Evolutionary conservation across 768 basidiomycete genomes (phyloP).

Genomic region (Tricholoma terreum): DNA sequence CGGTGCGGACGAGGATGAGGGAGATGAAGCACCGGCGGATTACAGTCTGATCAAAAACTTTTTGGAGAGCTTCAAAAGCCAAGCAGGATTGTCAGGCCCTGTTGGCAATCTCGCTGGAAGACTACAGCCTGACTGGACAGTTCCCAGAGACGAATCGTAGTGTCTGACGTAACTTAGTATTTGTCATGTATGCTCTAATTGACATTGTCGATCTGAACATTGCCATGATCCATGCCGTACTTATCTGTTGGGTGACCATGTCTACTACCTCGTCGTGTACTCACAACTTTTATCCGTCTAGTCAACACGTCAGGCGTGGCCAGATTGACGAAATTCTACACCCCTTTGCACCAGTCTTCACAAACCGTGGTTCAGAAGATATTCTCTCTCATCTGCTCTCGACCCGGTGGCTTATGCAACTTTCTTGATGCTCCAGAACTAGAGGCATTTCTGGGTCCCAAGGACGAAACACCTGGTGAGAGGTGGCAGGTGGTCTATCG

Average conservation of each 20-base stretch:
- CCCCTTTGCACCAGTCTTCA: slow-evolving; percentile 64
- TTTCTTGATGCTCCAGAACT: slow-evolving; percentile 93
- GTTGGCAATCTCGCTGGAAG: slow-evolving; percentile 88
- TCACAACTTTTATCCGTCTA: slow-evolving; percentile 21
- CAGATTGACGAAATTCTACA: slow-evolving; percentile 86
- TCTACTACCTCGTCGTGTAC: background rate
- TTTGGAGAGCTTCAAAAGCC: slow-evolving; percentile 92
- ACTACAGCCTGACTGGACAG: slow-evolving; percentile 67
- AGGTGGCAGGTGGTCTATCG: slow-evolving; percentile 89
- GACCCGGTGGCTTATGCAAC: slow-evolving; percentile 86
- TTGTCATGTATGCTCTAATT: background rate
- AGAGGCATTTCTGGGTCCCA: slow-evolving; percentile 65
- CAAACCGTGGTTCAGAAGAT: slow-evolving; percentile 83
- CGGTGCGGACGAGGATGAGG: slow-evolving; percentile 49
- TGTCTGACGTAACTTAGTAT: background rate
- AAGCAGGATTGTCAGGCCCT: slow-evolving; percentile 86
- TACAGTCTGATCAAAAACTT: slow-evolving; percentile 96
- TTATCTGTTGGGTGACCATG: slow-evolving; percentile 63
- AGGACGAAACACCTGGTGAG: slow-evolving; percentile 49
- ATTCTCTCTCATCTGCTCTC: slow-evolving; percentile 80
- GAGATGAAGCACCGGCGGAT: slow-evolving; percentile 56
- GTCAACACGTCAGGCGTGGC: slow-evolving; percentile 93
- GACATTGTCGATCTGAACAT: background rate
- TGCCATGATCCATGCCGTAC: slow-evolving; percentile 79
- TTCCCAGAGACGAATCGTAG: slow-evolving; percentile 68